phyloP scores from a whole-genome alignment of 176 grass and related monocot species.

The Calamus simplicifolius region DNA sequence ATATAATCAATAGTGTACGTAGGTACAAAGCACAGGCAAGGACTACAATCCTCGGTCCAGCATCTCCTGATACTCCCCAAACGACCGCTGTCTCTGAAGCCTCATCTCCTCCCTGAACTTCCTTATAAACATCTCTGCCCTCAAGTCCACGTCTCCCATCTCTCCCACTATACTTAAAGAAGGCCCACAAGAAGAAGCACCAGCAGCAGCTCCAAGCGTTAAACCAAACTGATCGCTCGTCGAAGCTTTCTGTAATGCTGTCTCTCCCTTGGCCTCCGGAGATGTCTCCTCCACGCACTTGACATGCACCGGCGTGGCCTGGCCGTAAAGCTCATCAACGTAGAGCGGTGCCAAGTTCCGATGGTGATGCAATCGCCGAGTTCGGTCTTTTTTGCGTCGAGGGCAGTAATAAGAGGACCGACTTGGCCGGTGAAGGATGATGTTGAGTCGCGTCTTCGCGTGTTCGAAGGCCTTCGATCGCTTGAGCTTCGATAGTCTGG shows the following conservation, averaged over 20 bases:
- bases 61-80: conserved; percentile 55
- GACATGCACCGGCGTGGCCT: background rate
- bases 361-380: background rate
- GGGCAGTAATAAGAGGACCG: too few relatives aligned
- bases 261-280: background rate
- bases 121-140: conserved; percentile 58
- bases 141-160: too few relatives aligned
- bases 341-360: conserved; percentile 35
- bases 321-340: conserved; percentile 57
- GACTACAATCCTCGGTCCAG: conserved; percentile 22
- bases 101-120: background rate
- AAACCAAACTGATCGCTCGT: conserved; percentile 4
- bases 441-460: conserved; percentile 4
- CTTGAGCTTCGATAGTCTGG: conserved; percentile 17
- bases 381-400: background rate
- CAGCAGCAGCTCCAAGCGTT: too few relatives aligned
- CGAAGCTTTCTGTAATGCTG: conserved; percentile 5
- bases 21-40: too few relatives aligned
- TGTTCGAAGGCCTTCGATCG: conserved; percentile 5
- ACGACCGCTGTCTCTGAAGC: conserved; percentile 61
- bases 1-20: too few relatives aligned
- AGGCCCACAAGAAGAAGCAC: too few relatives aligned
- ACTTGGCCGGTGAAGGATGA: too few relatives aligned
- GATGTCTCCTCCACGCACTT: background rate
- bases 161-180: too few relatives aligned